Conservation (phyloP, 345 rosid genomes). For the Bruguiera gymnorhiza region DNA sequence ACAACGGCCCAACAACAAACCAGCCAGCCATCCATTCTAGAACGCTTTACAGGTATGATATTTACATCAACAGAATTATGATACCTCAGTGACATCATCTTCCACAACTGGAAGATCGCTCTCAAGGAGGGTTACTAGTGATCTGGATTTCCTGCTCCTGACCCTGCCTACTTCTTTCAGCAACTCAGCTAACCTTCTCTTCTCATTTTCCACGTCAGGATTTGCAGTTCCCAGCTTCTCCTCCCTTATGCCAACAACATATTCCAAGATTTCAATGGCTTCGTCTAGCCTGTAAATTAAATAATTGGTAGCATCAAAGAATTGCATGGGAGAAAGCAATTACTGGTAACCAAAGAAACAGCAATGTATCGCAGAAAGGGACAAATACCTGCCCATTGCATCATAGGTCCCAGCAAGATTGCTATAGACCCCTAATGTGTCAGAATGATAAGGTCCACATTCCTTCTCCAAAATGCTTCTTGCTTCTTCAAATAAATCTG, state of each 20-base stretch:
- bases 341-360: background rate
- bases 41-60: constrained; percentile 17
- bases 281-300: constrained; percentile 60
- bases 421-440: constrained; percentile 85
- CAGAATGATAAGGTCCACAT: constrained; percentile 88
- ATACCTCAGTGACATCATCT: constrained; percentile 32
- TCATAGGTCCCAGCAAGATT: constrained; percentile 96
- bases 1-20: constrained; percentile 12
- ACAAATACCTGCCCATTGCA: constrained; percentile 88
- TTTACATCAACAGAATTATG: constrained; percentile 26
- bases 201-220: constrained; percentile 86
- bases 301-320: background rate
- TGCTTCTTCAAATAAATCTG: constrained; percentile 85
- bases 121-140: constrained; percentile 69
- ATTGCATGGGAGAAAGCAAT: background rate
- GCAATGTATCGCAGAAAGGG: background rate
- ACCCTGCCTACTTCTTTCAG: constrained; percentile 88
- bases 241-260: constrained; percentile 84
- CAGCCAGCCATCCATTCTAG: constrained; percentile 19
- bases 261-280: constrained; percentile 83
- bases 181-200: constrained; percentile 61
- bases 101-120: constrained; percentile 23
- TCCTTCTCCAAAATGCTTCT: constrained; percentile 75
- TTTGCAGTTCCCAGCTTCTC: constrained; percentile 96
- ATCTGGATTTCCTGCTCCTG: constrained; percentile 63